Percentiles rank a stretch among this genome's conserved stretches.
phyloP scores from a whole-genome alignment of 495 filamentous ascomycete genomes.

The Pseudoneurospora amorphoporcata region DNA sequence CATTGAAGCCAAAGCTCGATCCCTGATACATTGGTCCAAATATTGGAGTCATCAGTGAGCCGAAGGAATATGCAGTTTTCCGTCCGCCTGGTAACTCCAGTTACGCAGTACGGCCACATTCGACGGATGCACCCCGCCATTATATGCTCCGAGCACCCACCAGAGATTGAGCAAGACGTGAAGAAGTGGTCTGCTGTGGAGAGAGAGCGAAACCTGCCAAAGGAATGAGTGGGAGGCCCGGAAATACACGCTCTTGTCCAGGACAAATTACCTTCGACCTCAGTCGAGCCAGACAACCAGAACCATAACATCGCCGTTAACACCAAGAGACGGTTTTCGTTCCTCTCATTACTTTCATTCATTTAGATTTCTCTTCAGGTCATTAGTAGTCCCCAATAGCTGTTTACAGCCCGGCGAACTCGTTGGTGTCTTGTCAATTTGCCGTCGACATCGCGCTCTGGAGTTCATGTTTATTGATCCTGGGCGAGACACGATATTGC shows the following conservation, averaged over 20 bases:
- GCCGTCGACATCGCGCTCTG: too few species aligned
- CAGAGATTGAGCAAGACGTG: background rate
- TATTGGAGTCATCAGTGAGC: background rate
- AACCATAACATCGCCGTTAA: too few species aligned
- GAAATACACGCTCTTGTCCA: background rate
- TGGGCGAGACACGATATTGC: background rate
- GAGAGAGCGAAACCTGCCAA: background rate
- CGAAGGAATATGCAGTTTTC: background rate
- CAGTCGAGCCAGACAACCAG: too few species aligned
- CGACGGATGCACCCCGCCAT: background rate
- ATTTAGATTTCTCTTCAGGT: too few species aligned
- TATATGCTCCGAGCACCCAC: background rate
- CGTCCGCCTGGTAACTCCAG: background rate
- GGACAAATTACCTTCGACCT: too few species aligned
- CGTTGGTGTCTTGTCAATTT: too few species aligned
- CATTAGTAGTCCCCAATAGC: too few species aligned
- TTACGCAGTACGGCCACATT: background rate
- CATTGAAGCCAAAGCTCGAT: background rate
- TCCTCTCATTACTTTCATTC: too few species aligned
- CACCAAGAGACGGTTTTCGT: too few species aligned
- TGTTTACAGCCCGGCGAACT: too few species aligned
- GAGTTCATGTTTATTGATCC: too few species aligned
- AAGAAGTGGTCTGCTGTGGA: background rate
- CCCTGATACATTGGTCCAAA: background rate
- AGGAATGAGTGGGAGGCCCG: background rate